A percentile compares a stretch with the other conserved stretches of the same genome.
phyloP scores from a whole-genome alignment of 2,329 filamentous ascomycete genomes.

The Aspergillus quadrilineatus region DNA sequence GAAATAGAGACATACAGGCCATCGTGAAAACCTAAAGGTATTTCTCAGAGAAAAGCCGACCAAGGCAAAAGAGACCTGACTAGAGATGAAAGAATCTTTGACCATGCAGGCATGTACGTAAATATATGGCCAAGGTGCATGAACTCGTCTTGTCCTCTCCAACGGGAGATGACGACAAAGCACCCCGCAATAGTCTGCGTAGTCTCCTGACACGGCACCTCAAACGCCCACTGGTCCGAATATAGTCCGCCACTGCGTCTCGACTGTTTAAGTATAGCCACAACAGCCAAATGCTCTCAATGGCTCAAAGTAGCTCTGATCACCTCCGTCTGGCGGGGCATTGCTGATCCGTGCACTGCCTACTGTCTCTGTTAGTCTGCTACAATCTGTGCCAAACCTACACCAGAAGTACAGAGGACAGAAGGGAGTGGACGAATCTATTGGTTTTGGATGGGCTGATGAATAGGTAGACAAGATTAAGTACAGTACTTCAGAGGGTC shows the following conservation, averaged over 20 bases:
- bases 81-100: too few relatives aligned
- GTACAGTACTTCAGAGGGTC: neutral
- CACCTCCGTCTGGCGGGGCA: neutral
- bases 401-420: neutral
- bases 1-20: conserved; percentile 15
- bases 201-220: conserved; percentile 15
- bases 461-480: neutral
- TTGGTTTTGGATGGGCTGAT: neutral
- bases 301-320: neutral
- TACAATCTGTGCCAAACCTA: neutral
- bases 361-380: neutral
- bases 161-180: conserved; percentile 2
- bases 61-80: too few relatives aligned
- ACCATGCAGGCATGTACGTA: neutral
- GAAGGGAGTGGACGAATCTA: neutral
- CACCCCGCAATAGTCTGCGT: conserved; percentile 16
- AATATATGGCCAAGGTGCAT: neutral
- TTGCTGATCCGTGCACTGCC: conserved; percentile 19
- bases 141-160: neutral
- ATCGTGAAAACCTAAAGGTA: neutral
- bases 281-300: neutral
- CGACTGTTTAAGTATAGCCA: neutral
- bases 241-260: neutral
- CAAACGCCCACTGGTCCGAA: conserved; percentile 13
- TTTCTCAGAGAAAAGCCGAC: neutral